phyloP scores from a whole-genome alignment of 768 basidiomycete genomes.

The Cubamyces sp. region DNA sequence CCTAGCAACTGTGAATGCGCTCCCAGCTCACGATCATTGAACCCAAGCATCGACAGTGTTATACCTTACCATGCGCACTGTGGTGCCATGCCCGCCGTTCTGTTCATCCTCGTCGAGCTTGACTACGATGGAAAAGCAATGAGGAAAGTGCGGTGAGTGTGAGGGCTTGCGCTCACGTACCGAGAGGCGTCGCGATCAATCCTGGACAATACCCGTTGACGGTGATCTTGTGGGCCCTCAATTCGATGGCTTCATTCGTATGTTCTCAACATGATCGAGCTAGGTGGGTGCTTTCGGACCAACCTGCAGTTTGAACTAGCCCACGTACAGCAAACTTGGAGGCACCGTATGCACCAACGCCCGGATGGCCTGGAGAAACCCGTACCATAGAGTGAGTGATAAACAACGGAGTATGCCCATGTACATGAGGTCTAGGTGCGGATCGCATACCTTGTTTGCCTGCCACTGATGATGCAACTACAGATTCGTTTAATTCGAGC shows the following conservation, averaged over 20 bases:
- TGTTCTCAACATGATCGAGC: not conserved
- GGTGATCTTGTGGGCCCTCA: constrained; percentile 29
- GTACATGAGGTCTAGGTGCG: not conserved
- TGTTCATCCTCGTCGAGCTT: not conserved
- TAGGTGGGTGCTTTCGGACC: not conserved
- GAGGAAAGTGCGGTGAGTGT: not conserved
- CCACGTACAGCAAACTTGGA: constrained; percentile 35
- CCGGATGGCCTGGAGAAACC: not conserved
- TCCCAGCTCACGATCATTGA: too few relatives aligned
- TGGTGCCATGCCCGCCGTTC: constrained; percentile 1
- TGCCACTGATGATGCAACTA: constrained; percentile 19
- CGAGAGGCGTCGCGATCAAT: constrained; percentile 34
- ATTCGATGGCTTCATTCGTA: constrained; percentile 22
- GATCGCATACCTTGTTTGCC: not conserved
- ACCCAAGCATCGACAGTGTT: not conserved
- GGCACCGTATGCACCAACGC: constrained; percentile 24
- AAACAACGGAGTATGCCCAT: not conserved
- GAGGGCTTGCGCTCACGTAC: constrained; percentile 25
- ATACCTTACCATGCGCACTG: not conserved
- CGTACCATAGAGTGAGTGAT: not conserved
- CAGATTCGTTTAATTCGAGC: not conserved
- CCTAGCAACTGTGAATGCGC: constrained; percentile 9
- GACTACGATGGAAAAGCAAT: not conserved
- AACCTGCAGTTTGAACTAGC: constrained; percentile 29
- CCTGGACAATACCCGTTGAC: constrained; percentile 45